Evolutionary conservation across 2,329 filamentous ascomycete species (phyloP).

Genomic region (Ceratocystis diversiconidia): DNA sequence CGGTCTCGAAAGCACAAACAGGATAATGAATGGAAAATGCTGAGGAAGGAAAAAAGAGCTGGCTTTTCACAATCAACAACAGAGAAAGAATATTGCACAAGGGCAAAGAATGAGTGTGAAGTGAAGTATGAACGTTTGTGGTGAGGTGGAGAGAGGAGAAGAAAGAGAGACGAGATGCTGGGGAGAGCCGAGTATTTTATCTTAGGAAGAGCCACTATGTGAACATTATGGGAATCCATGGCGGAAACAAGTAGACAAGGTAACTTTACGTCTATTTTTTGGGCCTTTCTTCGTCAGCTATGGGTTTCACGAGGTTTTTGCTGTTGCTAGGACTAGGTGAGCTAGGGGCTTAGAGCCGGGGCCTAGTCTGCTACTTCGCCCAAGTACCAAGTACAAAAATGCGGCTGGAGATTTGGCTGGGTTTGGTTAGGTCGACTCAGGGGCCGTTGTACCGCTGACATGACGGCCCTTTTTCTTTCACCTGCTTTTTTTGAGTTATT

Average conservation of each 20-base stretch:
- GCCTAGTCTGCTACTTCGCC: neutral
- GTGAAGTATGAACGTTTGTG: slow-evolving; percentile 10
- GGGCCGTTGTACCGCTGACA: neutral
- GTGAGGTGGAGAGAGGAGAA: slow-evolving; percentile 10
- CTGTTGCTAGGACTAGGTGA: neutral
- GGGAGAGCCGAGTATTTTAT: slow-evolving; percentile 12
- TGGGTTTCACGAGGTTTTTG: neutral
- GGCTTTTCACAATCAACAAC: slow-evolving; percentile 13
- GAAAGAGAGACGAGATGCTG: neutral
- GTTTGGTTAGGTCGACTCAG: neutral
- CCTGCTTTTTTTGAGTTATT: slow-evolving; percentile 8
- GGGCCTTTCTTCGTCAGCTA: neutral
- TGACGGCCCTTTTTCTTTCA: neutral
- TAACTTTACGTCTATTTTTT: neutral
- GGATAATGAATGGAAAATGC: slow-evolving; percentile 13
- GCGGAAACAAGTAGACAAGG: slow-evolving; percentile 1
- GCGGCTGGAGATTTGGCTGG: slow-evolving; percentile 1
- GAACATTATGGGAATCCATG: neutral
- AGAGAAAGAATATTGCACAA: slow-evolving; percentile 12
- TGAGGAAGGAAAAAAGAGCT: slow-evolving; percentile 10
- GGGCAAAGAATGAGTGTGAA: slow-evolving; percentile 15
- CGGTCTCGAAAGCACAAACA: slow-evolving; percentile 17
- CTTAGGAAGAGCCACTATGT: neutral
- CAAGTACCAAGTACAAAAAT: neutral
- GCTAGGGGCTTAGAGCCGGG: neutral